Evolutionary conservation across 768 basidiomycete genomes (phyloP).

Genomic region (Crassisporium funariophilum): DNA sequence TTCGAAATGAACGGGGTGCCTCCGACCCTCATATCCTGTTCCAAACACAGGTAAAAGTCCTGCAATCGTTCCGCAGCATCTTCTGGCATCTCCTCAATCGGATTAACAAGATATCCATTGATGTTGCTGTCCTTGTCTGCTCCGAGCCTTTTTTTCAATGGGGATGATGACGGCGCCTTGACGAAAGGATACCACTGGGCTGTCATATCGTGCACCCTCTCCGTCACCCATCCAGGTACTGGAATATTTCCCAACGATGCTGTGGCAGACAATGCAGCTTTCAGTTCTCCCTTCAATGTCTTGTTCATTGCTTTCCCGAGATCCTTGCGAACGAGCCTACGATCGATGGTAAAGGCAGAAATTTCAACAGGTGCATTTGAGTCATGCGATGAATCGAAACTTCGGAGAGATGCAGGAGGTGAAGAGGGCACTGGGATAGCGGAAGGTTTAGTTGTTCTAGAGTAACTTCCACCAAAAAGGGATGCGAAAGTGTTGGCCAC

Average conservation of each 20-base stretch:
- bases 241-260: slow-evolving; percentile 32
- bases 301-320: slow-evolving; percentile 55
- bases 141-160: slow-evolving; percentile 16
- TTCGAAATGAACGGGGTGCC: slow-evolving; percentile 37
- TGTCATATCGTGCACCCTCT: slow-evolving; percentile 59
- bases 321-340: slow-evolving; percentile 53
- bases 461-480: slow-evolving; percentile 55
- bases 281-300: slow-evolving; percentile 57
- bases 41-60: slow-evolving; percentile 66
- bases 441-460: slow-evolving; percentile 25
- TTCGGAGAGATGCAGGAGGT: slow-evolving; percentile 34
- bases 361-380: slow-evolving; percentile 50
- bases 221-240: slow-evolving; percentile 54
- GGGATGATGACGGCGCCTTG: slow-evolving; percentile 10
- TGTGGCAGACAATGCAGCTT: slow-evolving; percentile 42
- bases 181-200: slow-evolving; percentile 60
- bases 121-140: slow-evolving; percentile 19
- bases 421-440: slow-evolving; percentile 29
- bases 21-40: slow-evolving; percentile 58
- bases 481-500: slow-evolving; percentile 78
- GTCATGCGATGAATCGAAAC: slow-evolving; percentile 31
- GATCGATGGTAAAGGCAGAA: slow-evolving; percentile 60
- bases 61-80: slow-evolving; percentile 62
- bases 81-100: slow-evolving; percentile 49
- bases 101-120: slow-evolving; percentile 43